Evolutionary conservation across 2,329 filamentous ascomycete species (phyloP), one percentile per base, ranked within the genome.

Genomic region (Cadophora sp.): DNA sequence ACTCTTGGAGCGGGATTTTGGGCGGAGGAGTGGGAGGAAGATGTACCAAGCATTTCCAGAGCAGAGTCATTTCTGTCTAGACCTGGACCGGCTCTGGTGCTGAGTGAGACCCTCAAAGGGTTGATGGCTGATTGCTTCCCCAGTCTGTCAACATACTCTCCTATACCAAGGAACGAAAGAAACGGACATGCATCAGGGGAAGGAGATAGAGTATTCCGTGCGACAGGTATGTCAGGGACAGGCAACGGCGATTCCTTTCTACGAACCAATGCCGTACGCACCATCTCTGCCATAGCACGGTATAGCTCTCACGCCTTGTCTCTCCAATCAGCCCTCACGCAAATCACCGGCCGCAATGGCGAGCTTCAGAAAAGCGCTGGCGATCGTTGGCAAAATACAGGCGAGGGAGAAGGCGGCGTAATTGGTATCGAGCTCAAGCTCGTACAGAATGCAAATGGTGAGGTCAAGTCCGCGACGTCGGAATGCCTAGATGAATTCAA

Each of bases 221-320:
- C 73, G 1, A 74, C 87, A 76, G 92, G 85, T 0, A 81, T 93
- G 11, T 95, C 92, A 0, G 92, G 92, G 0, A 95, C 93, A 0
- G 94, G 94, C 0, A 97, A 97, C 74, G 94, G 94, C 0, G 94
- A 97, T 79, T 93, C 92, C 0, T 97, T 97, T 78, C 83, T 97
- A 19, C 89, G 93, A 4, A 82, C 88, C 1, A 86, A 84, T 16
- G 93, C 93, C 1, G 87, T 86, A 0, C 87, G 92, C 37, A 94
- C 92, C 0, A 88, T 90, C 0, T 91, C 88, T 1, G 88, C 92
- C 0, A 90, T 94, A 72, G 89, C 90, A 22, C 86, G 91, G 14
- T 96, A 92, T 55, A 68, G 74, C n/a, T 67, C 68, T 3, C 69
- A 69, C 46, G 65, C 67, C 1, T 61, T 37, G 19, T 78, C 88